phyloP scores from a whole-genome alignment of 768 basidiomycete genomes.

The Lepiota subincarnata region DNA sequence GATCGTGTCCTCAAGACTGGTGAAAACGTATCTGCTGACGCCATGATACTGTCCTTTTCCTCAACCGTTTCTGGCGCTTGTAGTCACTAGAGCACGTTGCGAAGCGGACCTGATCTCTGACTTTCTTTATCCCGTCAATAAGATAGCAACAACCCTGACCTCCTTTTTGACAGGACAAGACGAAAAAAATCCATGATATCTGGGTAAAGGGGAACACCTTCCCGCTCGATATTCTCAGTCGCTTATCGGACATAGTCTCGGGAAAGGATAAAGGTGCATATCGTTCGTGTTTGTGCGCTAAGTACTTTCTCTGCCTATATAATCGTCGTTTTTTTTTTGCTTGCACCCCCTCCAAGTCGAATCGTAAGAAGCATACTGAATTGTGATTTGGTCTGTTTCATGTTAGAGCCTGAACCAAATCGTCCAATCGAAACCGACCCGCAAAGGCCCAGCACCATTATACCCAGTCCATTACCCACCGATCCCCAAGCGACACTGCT shows the following conservation, averaged over 20 bases:
- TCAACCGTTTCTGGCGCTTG: constrained; percentile 2
- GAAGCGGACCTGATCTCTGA: background rate
- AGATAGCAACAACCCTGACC: constrained; percentile 36
- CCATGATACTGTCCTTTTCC: background rate
- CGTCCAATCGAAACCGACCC: constrained; percentile 31
- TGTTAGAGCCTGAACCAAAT: constrained; percentile 55
- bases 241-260: constrained; percentile 66
- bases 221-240: constrained; percentile 67
- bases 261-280: constrained; percentile 87
- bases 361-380: constrained; percentile 69
- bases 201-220: constrained; percentile 94
- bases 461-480: constrained; percentile 23
- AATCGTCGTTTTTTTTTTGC: constrained; percentile 54
- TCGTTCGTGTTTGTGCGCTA: constrained; percentile 69
- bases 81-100: constrained; percentile 6
- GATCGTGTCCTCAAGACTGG: background rate
- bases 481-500: constrained; percentile 64
- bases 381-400: constrained; percentile 53
- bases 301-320: constrained; percentile 67
- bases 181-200: constrained; percentile 95
- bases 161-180: constrained; percentile 76
- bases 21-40: background rate
- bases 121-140: constrained; percentile 14
- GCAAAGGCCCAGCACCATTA: constrained; percentile 30
- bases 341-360: constrained; percentile 31